phyloP scores from a whole-genome alignment of 1,284 basidiomycete genomes.

The Naganishia albida region DNA sequence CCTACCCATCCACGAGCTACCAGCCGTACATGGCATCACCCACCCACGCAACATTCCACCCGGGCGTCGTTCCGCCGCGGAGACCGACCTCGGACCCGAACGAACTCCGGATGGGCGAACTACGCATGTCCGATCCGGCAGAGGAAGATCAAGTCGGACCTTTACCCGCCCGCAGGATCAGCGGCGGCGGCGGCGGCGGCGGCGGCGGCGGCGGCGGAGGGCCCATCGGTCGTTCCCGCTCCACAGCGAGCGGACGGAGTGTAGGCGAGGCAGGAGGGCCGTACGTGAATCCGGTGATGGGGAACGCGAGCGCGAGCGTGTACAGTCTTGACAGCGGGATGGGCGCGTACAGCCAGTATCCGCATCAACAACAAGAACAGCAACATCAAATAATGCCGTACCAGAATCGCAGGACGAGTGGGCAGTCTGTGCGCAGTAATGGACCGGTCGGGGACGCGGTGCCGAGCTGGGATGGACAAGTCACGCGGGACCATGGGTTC shows the following conservation, averaged over 20 bases:
- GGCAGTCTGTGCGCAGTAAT: conserved; percentile 17
- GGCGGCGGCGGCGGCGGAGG: too few relatives aligned
- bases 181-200: too few relatives aligned
- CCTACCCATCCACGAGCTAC: not conserved
- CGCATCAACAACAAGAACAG: not conserved
- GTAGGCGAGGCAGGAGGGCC: conserved; percentile 36
- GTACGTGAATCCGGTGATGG: conserved; percentile 34
- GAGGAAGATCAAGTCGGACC: conserved; percentile 11
- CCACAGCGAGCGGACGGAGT: conserved; percentile 30
- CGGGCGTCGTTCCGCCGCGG: conserved; percentile 16
- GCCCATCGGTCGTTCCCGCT: conserved; percentile 20
- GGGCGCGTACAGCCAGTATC: conserved; percentile 42
- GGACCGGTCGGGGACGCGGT: conserved; percentile 9
- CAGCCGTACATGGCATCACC: not conserved
- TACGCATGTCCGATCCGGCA: conserved; percentile 39
- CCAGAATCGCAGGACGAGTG: conserved; percentile 11
- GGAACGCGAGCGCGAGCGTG: conserved; percentile 46
- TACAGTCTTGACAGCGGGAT: conserved; percentile 52
- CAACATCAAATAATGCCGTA: not conserved
- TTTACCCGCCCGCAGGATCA: conserved; percentile 33
- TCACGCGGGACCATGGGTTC: conserved; percentile 15
- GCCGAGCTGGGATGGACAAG: conserved; percentile 4
- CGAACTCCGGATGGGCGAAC: conserved; percentile 37
- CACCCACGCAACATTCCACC: not conserved
- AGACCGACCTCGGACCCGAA: conserved; percentile 47